These are phyloP conservation scores for Aeschynomene evenia DNA, from an alignment of 306 rosid genomes.

Conservation along the genomic window DNA sequence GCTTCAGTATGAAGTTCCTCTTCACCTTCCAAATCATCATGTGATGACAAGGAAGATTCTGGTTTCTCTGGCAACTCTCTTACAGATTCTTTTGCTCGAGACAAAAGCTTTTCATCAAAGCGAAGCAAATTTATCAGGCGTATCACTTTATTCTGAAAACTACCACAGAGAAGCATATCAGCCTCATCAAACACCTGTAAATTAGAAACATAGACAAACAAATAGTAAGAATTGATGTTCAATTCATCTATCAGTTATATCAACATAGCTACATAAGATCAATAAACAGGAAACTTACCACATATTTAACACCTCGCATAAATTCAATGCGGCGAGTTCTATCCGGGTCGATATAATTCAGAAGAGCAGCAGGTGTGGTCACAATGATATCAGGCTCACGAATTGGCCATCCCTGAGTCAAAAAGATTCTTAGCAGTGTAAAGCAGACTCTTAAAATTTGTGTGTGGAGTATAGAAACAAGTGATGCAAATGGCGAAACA, in stretches of 20 bases:
- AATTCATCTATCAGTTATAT: neutral
- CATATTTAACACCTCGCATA: constrained; percentile 73
- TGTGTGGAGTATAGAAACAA: constrained; percentile 5
- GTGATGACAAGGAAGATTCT: constrained; percentile 47
- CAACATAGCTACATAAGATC: neutral
- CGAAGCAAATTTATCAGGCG: constrained; percentile 84
- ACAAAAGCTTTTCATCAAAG: constrained; percentile 74
- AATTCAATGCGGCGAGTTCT: constrained; percentile 57
- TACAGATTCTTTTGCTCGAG: constrained; percentile 47
- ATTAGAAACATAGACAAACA: constrained; percentile 21
- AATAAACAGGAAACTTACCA: constrained; percentile 51
- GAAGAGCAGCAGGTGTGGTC: constrained; percentile 93
- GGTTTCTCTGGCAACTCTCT: constrained; percentile 37
- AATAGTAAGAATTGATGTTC: neutral
- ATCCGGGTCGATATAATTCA: constrained; percentile 69
- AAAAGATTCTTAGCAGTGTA: constrained; percentile 19
- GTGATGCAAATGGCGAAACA: neutral
- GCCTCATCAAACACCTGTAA: constrained; percentile 96
- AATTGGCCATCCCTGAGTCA: constrained; percentile 84
- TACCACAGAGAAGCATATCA: constrained; percentile 94
- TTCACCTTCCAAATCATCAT: constrained; percentile 46
- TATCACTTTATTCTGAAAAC: constrained; percentile 90
- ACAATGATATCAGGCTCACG: constrained; percentile 77
- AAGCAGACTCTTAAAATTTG: constrained; percentile 1
- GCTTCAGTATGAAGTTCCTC: constrained; percentile 47